Base-by-base conservation (phyloP, 2,329 filamentous ascomycete species). In the Ophiostoma pallidulum region DNA sequence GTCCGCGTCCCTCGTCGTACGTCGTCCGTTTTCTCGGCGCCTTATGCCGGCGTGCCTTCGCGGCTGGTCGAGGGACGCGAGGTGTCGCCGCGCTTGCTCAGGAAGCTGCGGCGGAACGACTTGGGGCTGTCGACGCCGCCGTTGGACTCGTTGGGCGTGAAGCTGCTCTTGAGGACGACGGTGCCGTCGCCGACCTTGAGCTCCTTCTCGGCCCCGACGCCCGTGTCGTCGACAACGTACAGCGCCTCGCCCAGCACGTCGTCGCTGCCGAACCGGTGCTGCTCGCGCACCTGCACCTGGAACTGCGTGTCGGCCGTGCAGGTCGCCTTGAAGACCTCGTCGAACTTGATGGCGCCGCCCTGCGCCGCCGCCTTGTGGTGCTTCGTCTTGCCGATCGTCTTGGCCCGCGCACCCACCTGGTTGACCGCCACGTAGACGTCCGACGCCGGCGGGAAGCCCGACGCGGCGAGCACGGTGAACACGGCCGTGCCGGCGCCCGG, bases 141-240 rank as follows among this genome's bases (percentile, higher is more conserved):
- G 60, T 57, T 42, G 22, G 56, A 56, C 47, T 58, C 64, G 28
- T 61, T 54, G 1, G 71, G 66, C 22, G 69, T 69, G 59, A 94
- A 96, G 46, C 71, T 78, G 61, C 84, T 92, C 68, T 80, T 84
- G 40, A 96, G 63, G 0, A 79, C 71, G 1, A 96, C 82, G 1
- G 67, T 75, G 20, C 88, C 89, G 31, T 69, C 72, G 12, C 91
- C 91, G 22, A 90, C 81, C 29, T 70, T 75, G 45, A 98, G 66
- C 35, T 78, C 72, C 70, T 91, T 92, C 56, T 91, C 83, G 28
- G 74, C 70, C 10, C 77, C 78, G 1, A 72, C 69, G 3, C 78
- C 77, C 2, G 73, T 77, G 61, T 98, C 91, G 54, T 91, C 88
- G n/a, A 98, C 78, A 61, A 94, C 90, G 68, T 95, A 94, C n/a